Evolutionary conservation across 148 eudicot species (phyloP), one percentile per base, ranked within the genome.

Genomic region (Diospyros lotus): DNA sequence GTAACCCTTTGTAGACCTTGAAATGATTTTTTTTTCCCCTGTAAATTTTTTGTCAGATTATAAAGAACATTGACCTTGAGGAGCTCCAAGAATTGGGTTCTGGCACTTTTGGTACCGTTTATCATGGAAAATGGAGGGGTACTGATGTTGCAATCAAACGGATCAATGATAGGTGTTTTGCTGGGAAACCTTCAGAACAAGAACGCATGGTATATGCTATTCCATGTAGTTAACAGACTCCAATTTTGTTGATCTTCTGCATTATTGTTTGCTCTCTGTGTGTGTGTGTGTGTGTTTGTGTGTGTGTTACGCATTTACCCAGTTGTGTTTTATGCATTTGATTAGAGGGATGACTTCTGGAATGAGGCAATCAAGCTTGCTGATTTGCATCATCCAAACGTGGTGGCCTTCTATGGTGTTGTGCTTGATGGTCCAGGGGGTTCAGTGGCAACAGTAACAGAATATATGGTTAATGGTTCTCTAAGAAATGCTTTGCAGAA

Each of bases 51-150:
- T 76, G 56, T 68, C 82, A 94, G 98, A 86, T 94, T 38, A 94
- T 94, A 69, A 94, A 86, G 78, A 90, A 94, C 70, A 78, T 77
- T 80, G 98, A 94, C 83, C 93, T 94, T 63, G 97, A 94, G 87
- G 98, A 92, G 77, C 84, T 92, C 72, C 84, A 90, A 17, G 98
- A 94, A 79, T 81, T 94, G 76, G 98, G 98, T 79, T 94, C 98
- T 67, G 98, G 98, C 64, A 92, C 97, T 56, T 94, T 88, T 82
- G 98, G 97, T 71, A 94, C 98, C 50, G 98, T 94, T 75, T 94
- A 94, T 82, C 96, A 92, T 77, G 98, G 98, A 18, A 92, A 92
- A 78, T 94, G 98, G 98, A 94, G 96, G 81, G 98, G 98, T 3
- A 87, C 97, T 40, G 98, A 94, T 86, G 97, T 94, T 77, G 97